phyloP scores from a whole-genome alignment of 352 stramenopile species.

The Stramenopiles sp. region DNA sequence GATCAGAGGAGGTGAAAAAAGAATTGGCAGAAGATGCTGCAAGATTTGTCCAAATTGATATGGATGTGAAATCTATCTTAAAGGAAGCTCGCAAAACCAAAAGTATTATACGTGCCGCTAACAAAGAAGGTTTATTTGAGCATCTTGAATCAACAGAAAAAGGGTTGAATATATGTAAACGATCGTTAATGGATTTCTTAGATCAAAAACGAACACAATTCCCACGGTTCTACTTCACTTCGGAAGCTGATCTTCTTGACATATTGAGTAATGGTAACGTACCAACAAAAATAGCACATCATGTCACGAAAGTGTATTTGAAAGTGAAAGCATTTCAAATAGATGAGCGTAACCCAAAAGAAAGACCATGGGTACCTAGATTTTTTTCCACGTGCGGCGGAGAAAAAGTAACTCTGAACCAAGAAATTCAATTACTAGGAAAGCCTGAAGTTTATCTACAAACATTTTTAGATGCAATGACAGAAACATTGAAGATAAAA shows the following conservation, averaged over 20 bases:
- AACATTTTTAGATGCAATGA: slow-evolving; percentile 76
- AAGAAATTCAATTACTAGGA: too few species aligned
- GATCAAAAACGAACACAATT: slow-evolving; percentile 87
- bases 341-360: slow-evolving; percentile 18
- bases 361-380: slow-evolving; percentile 72
- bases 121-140: slow-evolving; percentile 43
- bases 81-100: slow-evolving; percentile 29
- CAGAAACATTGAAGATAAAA: slow-evolving; percentile 74
- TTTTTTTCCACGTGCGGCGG: too few species aligned
- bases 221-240: slow-evolving; percentile 88
- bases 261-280: slow-evolving; percentile 78
- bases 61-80: slow-evolving; percentile 43
- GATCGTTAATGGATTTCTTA: slow-evolving; percentile 85
- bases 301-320: slow-evolving; percentile 70
- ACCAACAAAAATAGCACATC: slow-evolving; percentile 51
- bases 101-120: slow-evolving; percentile 24
- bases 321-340: slow-evolving; percentile 57
- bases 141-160: slow-evolving; percentile 49
- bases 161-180: slow-evolving; percentile 80
- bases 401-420: too few species aligned
- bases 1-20: slow-evolving; percentile 64
- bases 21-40: slow-evolving; percentile 71
- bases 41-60: slow-evolving; percentile 57
- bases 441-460: slow-evolving; percentile 94
- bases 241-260: slow-evolving; percentile 72